Base-by-base conservation (phyloP, 179 eudicot species). In the Beta lomatogona region DNA sequence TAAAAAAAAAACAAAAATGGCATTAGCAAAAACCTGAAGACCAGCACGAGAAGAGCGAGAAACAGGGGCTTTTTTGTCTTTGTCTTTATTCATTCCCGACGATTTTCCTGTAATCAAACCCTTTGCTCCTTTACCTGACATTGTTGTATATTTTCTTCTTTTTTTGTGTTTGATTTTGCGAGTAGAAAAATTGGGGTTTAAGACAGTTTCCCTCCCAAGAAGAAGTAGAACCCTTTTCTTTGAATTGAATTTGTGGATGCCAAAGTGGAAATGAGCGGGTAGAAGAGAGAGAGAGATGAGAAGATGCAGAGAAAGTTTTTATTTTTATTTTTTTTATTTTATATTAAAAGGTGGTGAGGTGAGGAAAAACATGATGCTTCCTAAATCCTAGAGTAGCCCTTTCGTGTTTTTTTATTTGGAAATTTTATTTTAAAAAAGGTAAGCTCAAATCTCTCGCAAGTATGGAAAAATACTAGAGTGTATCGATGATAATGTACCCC, bases 101-200 rank as follows among this genome's bases (percentile, higher is more conserved):
- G 87, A 69, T 64, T 85, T 86, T 1, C 90, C 90, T 10, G 86
- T 85, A 5, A 87, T 84, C 84, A 89, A 82, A 71, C 91, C 91
- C 81, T 89, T 89, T 10, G 91, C 91, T 28, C 91, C 91, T 83
- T 89, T 89, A 4, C 91, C 91, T 63, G 91, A 89, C 91, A 89
- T 89, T 83, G 67, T 86, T n/a, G 19, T 21, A 48, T 44, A 25
- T 25, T 25, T 25, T 25, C 28, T 25, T 25, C n/a, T 78, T 73
- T 76, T 19, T 0, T 13, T 68, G 28, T 25, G 28, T 25, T 25
- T 25, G 28, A 7, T 76, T 55, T 25, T 22, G 1, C 10, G n/a
- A 55, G 41, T 65, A 18, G 7, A 15, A 31, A 55, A 16, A 6
- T 44, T 3, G 4, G 10, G 58, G 58, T 45, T 45, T 69, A 25